Evolutionary conservation across 768 basidiomycete species (phyloP), one percentile per base, ranked within the genome.

Genomic region (Tulasnella sp.): DNA sequence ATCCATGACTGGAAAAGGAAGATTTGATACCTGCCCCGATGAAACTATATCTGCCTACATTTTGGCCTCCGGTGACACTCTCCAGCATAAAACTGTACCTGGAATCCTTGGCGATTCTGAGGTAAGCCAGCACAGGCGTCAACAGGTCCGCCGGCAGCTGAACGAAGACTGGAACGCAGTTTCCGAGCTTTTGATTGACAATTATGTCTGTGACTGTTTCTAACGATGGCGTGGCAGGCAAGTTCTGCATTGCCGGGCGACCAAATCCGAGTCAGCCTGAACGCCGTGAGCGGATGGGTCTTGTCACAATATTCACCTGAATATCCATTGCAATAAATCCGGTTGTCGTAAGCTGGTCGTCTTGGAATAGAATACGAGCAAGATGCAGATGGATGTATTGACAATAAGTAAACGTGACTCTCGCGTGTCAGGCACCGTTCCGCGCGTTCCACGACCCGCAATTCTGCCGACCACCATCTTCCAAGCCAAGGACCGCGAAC

Each of bases 121-220:
- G 91, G 86, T 98, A 99, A 9, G 98, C 97, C 88, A 96, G 94
- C 85, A 96, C 96, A 86, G 98, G 98, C 37, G 98, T 99, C 82
- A 99, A 90, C 82, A 99, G 91, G 85, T 99, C 98, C 72, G 96
- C 97, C 34, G 97, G 96, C 4, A 99, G 89, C 84, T 97, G 93
- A 78, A 97, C 91, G 86, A 91, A 99, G 83, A 99, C 90, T 31
- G 97, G 97, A 48, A 98, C 91, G 84, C 95, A 95, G 85, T 99
- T 99, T 85, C 96, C 96, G 80, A 88, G 89, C 86, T 95, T 94
- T 85, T 96, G 93, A 69, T 91, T 89, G 76, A 94, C 87, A 80
- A 97, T 92, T 81, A 96, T 89, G 82, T 90, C 76, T 24, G 95
- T 93, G 76, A 96, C 90, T 37, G 89, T 88, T n/a, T 91, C 89